phyloP scores from a whole-genome alignment of 78 protist genomes.

The Neovahlkampfia damariscottae region DNA sequence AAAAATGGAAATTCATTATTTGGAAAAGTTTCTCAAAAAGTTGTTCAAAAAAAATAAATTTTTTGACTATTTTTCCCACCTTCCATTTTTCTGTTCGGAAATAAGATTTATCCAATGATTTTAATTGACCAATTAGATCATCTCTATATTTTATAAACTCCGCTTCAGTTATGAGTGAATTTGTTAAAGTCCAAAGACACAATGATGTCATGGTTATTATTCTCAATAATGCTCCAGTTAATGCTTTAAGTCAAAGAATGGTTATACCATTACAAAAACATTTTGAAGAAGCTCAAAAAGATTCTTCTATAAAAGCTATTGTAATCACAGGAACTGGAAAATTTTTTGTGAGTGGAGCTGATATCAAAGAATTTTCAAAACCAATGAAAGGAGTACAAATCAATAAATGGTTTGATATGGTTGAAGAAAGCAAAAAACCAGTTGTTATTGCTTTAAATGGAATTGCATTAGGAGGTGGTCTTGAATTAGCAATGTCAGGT shows the following conservation, averaged over 20 bases:
- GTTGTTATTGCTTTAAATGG: slow-evolving; percentile 42
- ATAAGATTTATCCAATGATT: too few species aligned
- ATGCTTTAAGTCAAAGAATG: slow-evolving; percentile 4
- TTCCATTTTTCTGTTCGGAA: too few species aligned
- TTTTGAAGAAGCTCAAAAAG: not conserved
- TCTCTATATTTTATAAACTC: too few species aligned
- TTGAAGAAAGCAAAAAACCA: slow-evolving; percentile 31
- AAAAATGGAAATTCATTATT: not conserved
- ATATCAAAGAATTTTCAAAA: slow-evolving; percentile 10
- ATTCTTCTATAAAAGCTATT: slow-evolving; percentile 1
- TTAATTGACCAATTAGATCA: too few species aligned
- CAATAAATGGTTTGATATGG: slow-evolving; percentile 31
- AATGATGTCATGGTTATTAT: too few species aligned
- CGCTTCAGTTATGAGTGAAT: too few species aligned
- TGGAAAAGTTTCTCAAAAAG: not conserved
- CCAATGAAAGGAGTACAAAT: not conserved
- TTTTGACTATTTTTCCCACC: too few species aligned
- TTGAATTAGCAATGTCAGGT: slow-evolving; percentile 31
- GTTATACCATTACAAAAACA: not conserved
- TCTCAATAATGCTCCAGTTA: too few species aligned
- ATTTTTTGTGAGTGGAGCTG: slow-evolving; percentile 12
- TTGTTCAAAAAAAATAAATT: too few species aligned
- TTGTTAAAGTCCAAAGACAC: too few species aligned
- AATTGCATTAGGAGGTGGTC: slow-evolving; percentile 41
- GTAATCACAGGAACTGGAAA: not conserved